Evolutionary conservation across 176 grass and related monocot genomes (phyloP).

Genomic region (Triticum monococcum): DNA sequence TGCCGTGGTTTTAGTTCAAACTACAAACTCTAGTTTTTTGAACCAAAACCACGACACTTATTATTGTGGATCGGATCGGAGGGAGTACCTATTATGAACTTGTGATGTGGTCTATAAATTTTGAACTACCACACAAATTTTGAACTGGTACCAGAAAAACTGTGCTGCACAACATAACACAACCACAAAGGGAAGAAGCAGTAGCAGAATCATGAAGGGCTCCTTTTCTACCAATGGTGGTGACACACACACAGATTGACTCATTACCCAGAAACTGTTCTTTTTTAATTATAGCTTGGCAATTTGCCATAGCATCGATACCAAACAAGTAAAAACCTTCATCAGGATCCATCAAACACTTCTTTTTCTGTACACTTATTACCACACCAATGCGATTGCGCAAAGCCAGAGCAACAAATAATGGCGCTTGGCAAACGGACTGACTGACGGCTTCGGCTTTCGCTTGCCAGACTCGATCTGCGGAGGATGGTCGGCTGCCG

Average conservation of each 20-base stretch:
- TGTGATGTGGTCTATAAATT: background rate
- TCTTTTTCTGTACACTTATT: constrained; percentile 62
- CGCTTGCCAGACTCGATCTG: constrained; percentile 59
- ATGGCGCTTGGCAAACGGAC: background rate
- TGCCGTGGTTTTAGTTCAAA: too few relatives aligned
- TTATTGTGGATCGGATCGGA: too few relatives aligned
- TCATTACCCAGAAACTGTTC: background rate
- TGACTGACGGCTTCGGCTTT: constrained; percentile 37
- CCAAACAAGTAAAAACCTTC: constrained; percentile 12
- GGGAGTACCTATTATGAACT: too few relatives aligned
- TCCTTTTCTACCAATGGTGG: background rate
- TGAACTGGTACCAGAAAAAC: background rate
- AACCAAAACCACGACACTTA: too few relatives aligned
- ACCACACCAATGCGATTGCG: constrained; percentile 25
- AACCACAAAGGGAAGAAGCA: background rate
- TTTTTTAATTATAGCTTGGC: constrained; percentile 15
- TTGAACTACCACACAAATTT: background rate
- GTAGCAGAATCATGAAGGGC: too few relatives aligned
- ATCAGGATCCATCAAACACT: background rate
- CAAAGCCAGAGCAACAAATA: constrained; percentile 35
- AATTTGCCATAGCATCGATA: constrained; percentile 36
- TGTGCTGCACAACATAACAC: background rate
- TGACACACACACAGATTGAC: background rate
- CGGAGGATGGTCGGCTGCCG: constrained; percentile 60
- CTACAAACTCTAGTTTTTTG: too few relatives aligned